Evolutionary conservation across 1,284 basidiomycete genomes (phyloP), one percentile per base, ranked within the genome.

Genomic region (Cryptococcus sp.): DNA sequence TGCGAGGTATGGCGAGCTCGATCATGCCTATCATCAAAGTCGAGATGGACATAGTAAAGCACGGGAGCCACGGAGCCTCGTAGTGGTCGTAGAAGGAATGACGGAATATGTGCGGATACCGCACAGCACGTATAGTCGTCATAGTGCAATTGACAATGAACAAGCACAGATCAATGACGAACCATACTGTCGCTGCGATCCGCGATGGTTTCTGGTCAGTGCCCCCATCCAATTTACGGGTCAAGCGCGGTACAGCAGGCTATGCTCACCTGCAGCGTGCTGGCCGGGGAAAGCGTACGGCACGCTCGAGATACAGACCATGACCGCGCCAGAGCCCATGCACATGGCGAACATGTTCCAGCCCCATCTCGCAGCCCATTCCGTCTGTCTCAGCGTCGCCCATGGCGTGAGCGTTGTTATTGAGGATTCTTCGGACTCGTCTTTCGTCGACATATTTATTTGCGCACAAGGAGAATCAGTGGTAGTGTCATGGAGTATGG

Each of bases 81-180:
- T 50, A 56, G 19, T 65, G 61, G 41, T 67, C 63, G 39, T 60
- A 67, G 54, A 69, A 69, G n/a, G 59, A 64, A 19, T 59, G 54
- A 11, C 53, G 51, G 59, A 69, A 67, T 5, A 61, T 47, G 11
- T 47, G 19, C 35, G 65, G 60, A 45, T 63, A 54, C n/a, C 54
- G 50, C 23, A 64, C 47, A 19, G 59, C 59, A 41, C 67, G 53
- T 5, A 56, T 56, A n/a, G 46, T 39, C 3, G 58, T 56, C 54
- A 66, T 67, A 3, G 53, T 44, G 10, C 54, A 42, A 47, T 64
- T 64, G 50, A 64, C 39, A 16, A 60, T 19, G 50, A 56, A 61
- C 42, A 62, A 13, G 45, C 56, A 20, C 13, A 67, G 56, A 51
- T 65, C 57, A 22, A 62, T 25, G 8, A 61, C 50, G 50, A 63